These are phyloP conservation scores for Aspergillus conjunctus DNA, from an alignment of 495 filamentous ascomycete genomes.

Conservation along the genomic window DNA sequence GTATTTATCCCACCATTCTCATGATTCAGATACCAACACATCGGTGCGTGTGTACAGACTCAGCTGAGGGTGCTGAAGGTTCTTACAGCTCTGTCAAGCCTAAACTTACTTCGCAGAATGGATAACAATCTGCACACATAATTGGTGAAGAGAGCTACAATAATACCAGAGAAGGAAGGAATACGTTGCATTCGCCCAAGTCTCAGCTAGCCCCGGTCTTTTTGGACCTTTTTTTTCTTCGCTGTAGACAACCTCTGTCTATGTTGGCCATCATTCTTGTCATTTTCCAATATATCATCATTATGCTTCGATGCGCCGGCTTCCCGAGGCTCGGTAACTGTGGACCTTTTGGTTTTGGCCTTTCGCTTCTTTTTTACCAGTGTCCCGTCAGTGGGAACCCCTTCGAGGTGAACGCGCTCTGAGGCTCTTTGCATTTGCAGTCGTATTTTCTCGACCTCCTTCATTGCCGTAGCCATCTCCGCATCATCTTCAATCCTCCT, in stretches of 20 bases:
- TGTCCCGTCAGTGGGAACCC: constrained; percentile 68
- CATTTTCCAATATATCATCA: not conserved
- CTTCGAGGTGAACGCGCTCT: constrained; percentile 75
- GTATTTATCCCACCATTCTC: too few species aligned
- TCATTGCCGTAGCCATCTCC: constrained; percentile 82
- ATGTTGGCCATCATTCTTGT: not conserved
- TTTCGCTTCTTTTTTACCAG: constrained; percentile 84
- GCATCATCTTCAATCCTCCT: constrained; percentile 63
- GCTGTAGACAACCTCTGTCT: not conserved
- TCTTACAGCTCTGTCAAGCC: too few species aligned
- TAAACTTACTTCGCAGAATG: too few species aligned
- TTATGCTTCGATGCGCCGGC: not conserved
- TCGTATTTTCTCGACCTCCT: constrained; percentile 80
- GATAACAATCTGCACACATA: not conserved
- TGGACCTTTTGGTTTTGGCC: constrained; percentile 51
- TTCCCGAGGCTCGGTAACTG: not conserved
- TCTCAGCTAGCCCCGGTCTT: not conserved
- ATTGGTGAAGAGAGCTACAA: not conserved
- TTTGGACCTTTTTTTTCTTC: not conserved
- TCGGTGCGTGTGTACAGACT: too few species aligned
- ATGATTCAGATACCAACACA: too few species aligned
- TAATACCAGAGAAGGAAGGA: not conserved
- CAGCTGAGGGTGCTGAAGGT: too few species aligned
- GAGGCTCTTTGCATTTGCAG: constrained; percentile 90
- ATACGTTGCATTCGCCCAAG: not conserved